These are phyloP conservation scores for Plenodomus lindquistii DNA, from an alignment of 2,329 filamentous ascomycete species.

Conservation along the genomic window DNA sequence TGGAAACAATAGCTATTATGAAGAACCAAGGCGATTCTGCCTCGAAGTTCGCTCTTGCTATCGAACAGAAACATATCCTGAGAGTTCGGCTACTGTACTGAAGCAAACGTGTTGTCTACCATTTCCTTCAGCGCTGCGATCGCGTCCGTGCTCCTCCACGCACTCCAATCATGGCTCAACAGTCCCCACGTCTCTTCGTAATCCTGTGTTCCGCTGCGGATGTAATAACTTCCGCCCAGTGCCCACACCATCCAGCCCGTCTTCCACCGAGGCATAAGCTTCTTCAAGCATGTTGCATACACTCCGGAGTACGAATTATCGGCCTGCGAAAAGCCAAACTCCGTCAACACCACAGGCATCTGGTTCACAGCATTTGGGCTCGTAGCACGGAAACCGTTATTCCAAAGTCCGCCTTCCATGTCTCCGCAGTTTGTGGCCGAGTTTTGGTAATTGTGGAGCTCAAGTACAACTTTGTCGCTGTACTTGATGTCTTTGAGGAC, in stretches of 20 bases:
- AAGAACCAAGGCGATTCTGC: no score
- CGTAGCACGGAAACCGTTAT: conserved; percentile 59
- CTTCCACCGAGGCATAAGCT: conserved; percentile 60
- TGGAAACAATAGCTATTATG: no score
- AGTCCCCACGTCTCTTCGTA: conserved; percentile 60
- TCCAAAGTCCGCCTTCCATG: conserved; percentile 53
- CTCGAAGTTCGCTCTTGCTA: no score
- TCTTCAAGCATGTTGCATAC: conserved; percentile 58
- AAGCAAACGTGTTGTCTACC: conserved; percentile 40
- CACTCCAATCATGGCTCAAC: conserved; percentile 51
- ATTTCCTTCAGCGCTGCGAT: conserved; percentile 57
- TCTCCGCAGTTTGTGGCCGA: conserved; percentile 53
- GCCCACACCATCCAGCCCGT: conserved; percentile 65
- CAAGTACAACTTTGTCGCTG: conserved; percentile 60
- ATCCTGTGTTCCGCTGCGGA: conserved; percentile 52
- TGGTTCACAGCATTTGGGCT: conserved; percentile 47
- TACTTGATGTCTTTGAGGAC: conserved; percentile 54
- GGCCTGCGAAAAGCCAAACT: conserved; percentile 57
- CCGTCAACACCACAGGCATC: conserved; percentile 61
- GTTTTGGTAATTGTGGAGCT: conserved; percentile 65
- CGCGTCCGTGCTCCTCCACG: conserved; percentile 44
- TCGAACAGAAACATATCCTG: background rate
- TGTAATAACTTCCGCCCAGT: conserved; percentile 62
- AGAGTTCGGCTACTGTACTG: conserved; percentile 4
- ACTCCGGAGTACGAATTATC: conserved; percentile 53